Evolutionary conservation across 768 basidiomycete genomes (phyloP), one percentile per base, ranked within the genome.

Genomic region (Artomyces pyxidatus): DNA sequence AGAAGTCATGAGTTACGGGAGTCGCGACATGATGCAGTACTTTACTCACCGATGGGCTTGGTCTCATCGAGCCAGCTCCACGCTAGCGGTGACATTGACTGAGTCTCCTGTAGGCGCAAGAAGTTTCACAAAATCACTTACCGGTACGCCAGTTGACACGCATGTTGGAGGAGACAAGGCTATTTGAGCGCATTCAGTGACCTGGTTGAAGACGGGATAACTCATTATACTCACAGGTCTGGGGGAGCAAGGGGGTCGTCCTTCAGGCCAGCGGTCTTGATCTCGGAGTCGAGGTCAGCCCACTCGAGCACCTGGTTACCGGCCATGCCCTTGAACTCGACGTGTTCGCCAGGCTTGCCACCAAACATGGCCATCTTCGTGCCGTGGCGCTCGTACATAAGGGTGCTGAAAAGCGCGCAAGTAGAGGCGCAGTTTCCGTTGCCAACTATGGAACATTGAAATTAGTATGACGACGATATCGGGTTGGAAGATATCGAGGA

Each of bases 391-490:
- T 81, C 78, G 28, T 66, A 64, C 77, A 81, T 78, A 40, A 77
- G 46, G 0, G 77, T 78, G 32, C 67, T 71, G 56, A 80, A 80
- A 66, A 76, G 70, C 0, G 78, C 71, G 47, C 79, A 80, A 1
- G 79, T 78, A 4, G 76, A 78, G 12, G 76, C 77, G 45, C 78
- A 81, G 9, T 23, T 30, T 19, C 53, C 56, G 28, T 51, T 57
- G 17, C 49, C 41, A 26, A 55, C 55, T 54, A 30, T 25, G 28
- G 7, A 12, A 25, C 28, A 12, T 40, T 23, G 19, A 19, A 2
- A 14, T 37, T 3, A 16, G 14, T 9, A 19, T 2, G 16, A 26
- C 37, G 26, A n/a, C n/a, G n/a, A n/a, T n/a, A n/a, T n/a, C n/a
- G n/a, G n/a, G n/a, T n/a, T n/a, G n/a, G 21, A 10, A 17, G 6